A percentile compares a stretch with the other conserved stretches of the same genome.
phyloP scores from a whole-genome alignment of 2,329 filamentous ascomycete species.

The Pseudogymnoascus sp. region DNA sequence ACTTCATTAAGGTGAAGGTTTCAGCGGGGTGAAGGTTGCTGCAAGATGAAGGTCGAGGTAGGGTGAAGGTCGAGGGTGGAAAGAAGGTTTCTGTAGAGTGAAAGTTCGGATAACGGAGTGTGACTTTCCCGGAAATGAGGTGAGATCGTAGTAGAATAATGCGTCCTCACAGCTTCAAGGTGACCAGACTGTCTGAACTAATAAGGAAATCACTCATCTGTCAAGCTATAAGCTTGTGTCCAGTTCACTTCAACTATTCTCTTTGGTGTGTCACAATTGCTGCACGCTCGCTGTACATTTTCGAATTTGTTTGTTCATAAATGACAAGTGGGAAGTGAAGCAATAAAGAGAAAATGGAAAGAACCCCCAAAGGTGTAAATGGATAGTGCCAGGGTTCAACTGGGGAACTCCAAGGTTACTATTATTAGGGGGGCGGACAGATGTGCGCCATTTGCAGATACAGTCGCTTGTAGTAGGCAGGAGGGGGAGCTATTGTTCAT shows the following conservation, averaged over 20 bases:
- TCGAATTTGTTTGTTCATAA: background rate
- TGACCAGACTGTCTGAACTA: background rate
- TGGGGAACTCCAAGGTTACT: too few relatives aligned
- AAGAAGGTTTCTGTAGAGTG: background rate
- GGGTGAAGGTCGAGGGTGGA: background rate
- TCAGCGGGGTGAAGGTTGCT: background rate
- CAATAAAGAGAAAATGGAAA: background rate
- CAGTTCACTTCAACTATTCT: background rate
- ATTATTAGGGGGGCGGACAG: too few relatives aligned
- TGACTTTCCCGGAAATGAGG: background rate
- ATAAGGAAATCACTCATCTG: background rate
- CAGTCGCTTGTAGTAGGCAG: background rate
- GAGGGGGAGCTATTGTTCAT: background rate
- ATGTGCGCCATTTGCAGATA: background rate
- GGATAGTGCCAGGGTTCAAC: too few relatives aligned
- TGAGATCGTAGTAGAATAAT: background rate
- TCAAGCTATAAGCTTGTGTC: background rate
- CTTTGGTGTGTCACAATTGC: background rate
- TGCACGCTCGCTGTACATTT: background rate
- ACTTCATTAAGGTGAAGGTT: background rate
- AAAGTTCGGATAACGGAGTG: background rate
- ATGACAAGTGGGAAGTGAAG: background rate
- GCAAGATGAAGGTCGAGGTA: too few relatives aligned
- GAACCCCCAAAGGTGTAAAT: background rate
- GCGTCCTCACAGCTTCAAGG: background rate